These are phyloP conservation scores for Aspergillus carbonarius DNA, from an alignment of 2,329 filamentous ascomycete genomes.

Conservation along the genomic window DNA sequence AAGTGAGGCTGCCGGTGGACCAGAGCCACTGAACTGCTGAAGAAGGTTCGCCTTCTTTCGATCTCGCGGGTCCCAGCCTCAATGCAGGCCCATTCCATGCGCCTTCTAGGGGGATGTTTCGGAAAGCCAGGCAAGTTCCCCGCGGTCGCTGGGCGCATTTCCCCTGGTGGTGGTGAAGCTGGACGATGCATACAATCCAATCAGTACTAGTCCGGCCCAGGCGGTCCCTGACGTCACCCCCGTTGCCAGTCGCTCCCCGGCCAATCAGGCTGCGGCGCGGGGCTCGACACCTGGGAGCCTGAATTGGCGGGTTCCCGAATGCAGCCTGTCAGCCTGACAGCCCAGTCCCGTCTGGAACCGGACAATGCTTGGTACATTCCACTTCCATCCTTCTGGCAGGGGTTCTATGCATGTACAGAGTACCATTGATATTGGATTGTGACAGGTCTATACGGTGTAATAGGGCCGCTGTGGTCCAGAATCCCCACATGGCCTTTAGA, in stretches of 20 bases:
- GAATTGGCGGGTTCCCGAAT: neutral
- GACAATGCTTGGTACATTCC: neutral
- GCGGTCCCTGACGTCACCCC: neutral
- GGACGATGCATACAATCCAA: neutral
- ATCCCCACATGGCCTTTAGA: neutral
- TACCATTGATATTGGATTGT: neutral
- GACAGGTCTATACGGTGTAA: neutral
- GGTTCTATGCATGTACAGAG: neutral
- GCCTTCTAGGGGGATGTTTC: neutral
- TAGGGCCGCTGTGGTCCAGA: neutral
- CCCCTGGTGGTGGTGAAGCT: neutral
- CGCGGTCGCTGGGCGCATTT: neutral
- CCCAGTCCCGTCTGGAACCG: neutral
- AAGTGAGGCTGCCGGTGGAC: slow-evolving; percentile 8
- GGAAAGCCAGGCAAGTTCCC: neutral
- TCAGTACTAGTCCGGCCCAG: neutral
- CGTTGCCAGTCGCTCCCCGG: neutral
- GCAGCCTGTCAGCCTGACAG: neutral
- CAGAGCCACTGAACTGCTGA: neutral
- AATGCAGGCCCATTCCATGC: neutral
- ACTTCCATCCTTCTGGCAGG: neutral
- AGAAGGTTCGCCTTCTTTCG: neutral
- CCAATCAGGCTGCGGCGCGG: neutral
- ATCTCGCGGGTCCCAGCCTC: neutral
- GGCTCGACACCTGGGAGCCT: neutral